Percentiles rank a stretch among this genome's conserved stretches.
These are phyloP conservation scores for Kodamaea sp. DNA, from an alignment of 1,139 yeast genomes.

Conservation along the genomic window DNA sequence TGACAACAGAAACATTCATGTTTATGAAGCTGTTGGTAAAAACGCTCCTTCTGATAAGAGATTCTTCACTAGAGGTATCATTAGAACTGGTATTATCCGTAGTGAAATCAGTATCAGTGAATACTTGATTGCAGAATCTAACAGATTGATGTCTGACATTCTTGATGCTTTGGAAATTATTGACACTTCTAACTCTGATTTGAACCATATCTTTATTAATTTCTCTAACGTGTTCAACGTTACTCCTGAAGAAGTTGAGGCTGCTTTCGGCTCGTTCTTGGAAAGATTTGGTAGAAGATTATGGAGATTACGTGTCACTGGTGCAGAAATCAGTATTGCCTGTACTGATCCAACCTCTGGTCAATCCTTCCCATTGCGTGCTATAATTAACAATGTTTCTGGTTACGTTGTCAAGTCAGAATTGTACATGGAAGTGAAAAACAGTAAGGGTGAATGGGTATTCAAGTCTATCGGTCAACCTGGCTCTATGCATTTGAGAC, in stretches of 20 bases:
- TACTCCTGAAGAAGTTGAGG: conserved; percentile 92
- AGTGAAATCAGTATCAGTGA: conserved; percentile 92
- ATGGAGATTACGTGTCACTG: conserved; percentile 94
- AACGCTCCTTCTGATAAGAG: conserved; percentile 91
- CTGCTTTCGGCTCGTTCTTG: conserved; percentile 95
- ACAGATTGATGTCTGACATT: conserved; percentile 91
- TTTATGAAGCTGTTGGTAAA: conserved; percentile 93
- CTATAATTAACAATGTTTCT: conserved; percentile 90
- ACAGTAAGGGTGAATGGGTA: conserved; percentile 91
- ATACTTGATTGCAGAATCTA: conserved; percentile 92
- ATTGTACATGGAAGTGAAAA: conserved; percentile 89
- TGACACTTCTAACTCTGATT: conserved; percentile 91
- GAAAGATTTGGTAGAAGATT: conserved; percentile 96
- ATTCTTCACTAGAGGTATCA: conserved; percentile 94
- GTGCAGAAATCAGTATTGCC: conserved; percentile 95
- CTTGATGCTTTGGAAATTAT: conserved; percentile 91
- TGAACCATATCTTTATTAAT: conserved; percentile 94
- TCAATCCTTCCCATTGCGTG: conserved; percentile 90
- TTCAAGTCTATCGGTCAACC: conserved; percentile 92
- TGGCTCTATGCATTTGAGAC: conserved; percentile 95
- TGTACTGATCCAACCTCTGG: conserved; percentile 88
- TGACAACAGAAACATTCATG: conserved; percentile 95
- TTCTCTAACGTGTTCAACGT: conserved; percentile 93
- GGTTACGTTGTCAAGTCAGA: conserved; percentile 97
- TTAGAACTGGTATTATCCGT: conserved; percentile 91